Base-by-base conservation (phyloP, 345 rosid species). In the Lagerstroemia speciosa region DNA sequence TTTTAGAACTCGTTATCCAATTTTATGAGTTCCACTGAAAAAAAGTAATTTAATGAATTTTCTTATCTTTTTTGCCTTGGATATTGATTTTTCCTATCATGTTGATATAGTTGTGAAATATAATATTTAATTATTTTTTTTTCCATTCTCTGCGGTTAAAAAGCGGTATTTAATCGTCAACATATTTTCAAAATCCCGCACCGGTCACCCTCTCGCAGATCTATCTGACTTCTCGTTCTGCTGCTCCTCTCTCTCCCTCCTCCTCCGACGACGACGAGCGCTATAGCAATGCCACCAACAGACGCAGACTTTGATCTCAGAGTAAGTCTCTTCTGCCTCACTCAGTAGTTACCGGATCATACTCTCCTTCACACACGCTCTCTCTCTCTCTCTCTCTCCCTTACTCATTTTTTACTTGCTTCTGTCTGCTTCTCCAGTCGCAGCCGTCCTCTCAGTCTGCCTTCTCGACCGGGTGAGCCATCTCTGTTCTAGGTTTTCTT, bases 381-480 rank as follows among this genome's bases (percentile, higher is more conserved):
- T 5, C 55, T 22, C 6, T 15, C 19, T 24, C 24, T 6, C 17
- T 5, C 1, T 52, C 53, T 27, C 34, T 57, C 22, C 10, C 65
- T 69, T 36, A 69, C 67, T 57, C 63, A 5, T 19, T 29, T 12
- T 66, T 65, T 38, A 27, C 24, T 43, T 65, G 29, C 67, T 64
- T 64, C 46, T 16, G 0, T 41, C 17, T 32, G 65, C 6, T 70
- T 24, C 24, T 43, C 55, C 26, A 55, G 31, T 72, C 22, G 52
- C 82, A 83, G 92, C 63, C 80, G 69, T 72, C 92, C 11, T 52
- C 85, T 57, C 76, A 80, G 34, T 81, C 87, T 37, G 79, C 83
- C 33, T 81, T 78, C 43, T 69, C 87, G 37, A 69, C 76, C 74
- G 89, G 92, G 93, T 89, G 38, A 74, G 90, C 72, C 33, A 60